phyloP scores from a whole-genome alignment of 2,329 filamentous ascomycete species.

The Leptographium wingfieldii region DNA sequence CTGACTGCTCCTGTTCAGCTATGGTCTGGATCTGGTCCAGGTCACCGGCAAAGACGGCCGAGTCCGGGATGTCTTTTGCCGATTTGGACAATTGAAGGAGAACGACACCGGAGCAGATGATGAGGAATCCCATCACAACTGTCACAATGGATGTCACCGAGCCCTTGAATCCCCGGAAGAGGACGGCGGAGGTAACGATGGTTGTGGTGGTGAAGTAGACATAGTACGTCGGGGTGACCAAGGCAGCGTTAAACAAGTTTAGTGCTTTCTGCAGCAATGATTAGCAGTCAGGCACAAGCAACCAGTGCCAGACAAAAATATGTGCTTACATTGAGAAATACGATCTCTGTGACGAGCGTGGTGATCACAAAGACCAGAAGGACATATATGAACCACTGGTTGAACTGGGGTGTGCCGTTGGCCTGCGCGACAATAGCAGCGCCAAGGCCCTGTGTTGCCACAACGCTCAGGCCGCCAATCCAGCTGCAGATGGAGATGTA shows the following conservation, averaged over 20 bases:
- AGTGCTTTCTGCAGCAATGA: constrained; percentile 72
- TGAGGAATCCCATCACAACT: constrained; percentile 84
- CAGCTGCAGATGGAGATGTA: constrained; percentile 95
- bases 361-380: constrained; percentile 77
- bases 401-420: constrained; percentile 74
- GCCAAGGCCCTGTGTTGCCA: constrained; percentile 85
- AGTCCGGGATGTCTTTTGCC: constrained; percentile 90
- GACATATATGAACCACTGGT: constrained; percentile 94
- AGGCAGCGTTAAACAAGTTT: constrained; percentile 89
- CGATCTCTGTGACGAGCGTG: constrained; percentile 87
- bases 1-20: constrained; percentile 89
- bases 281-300: neutral
- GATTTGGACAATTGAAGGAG: constrained; percentile 94
- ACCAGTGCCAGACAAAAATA: constrained; percentile 12
- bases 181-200: constrained; percentile 81
- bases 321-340: constrained; percentile 76
- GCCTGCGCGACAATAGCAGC: constrained; percentile 83
- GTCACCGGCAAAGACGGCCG: constrained; percentile 83
- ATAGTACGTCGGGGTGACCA: constrained; percentile 97
- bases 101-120: constrained; percentile 87
- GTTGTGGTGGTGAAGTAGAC: constrained; percentile 96
- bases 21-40: constrained; percentile 92
- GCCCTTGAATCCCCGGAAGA: constrained; percentile 91
- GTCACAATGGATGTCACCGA: constrained; percentile 69
- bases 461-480: constrained; percentile 86